These are phyloP conservation scores for Fusarium camptoceras DNA, from an alignment of 2,329 filamentous ascomycete genomes.

Conservation along the genomic window DNA sequence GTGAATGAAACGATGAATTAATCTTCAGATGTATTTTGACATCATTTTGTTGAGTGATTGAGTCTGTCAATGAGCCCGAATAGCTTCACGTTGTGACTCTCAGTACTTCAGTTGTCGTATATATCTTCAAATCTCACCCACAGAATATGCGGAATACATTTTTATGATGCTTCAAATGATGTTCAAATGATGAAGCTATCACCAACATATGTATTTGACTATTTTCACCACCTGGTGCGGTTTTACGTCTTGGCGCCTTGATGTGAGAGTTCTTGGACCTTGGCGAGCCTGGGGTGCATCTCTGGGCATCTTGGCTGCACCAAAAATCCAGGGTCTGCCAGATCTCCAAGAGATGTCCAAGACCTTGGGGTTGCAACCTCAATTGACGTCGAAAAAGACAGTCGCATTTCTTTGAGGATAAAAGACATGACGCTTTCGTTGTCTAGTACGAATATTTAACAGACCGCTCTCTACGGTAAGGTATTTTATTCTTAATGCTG, in stretches of 20 bases:
- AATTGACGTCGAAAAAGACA: neutral
- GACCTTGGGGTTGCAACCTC: conserved; percentile 27
- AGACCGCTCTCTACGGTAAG: conserved; percentile 13
- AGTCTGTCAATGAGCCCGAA: neutral
- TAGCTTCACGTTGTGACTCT: neutral
- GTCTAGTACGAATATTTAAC: neutral
- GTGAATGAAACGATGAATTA: neutral
- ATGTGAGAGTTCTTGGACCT: conserved; percentile 39
- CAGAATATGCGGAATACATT: neutral
- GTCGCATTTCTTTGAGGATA: neutral
- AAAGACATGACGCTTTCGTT: neutral
- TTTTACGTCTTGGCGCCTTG: conserved; percentile 41
- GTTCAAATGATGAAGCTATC: conserved; percentile 27
- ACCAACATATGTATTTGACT: neutral
- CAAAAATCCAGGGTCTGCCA: conserved; percentile 25
- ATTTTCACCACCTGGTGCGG: conserved; percentile 45
- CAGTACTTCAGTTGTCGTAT: neutral
- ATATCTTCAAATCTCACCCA: too few species aligned
- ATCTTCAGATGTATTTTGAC: too few species aligned
- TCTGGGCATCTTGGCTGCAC: conserved; percentile 44
- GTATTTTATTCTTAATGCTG: neutral
- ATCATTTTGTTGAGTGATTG: neutral
- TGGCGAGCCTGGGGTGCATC: conserved; percentile 42
- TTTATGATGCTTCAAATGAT: neutral
- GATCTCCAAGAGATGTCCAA: conserved; percentile 47